Evolutionary conservation across 2,329 filamentous ascomycete species (phyloP), one percentile per base, ranked within the genome.

Genomic region (Lasiodiplodia theobromae): DNA sequence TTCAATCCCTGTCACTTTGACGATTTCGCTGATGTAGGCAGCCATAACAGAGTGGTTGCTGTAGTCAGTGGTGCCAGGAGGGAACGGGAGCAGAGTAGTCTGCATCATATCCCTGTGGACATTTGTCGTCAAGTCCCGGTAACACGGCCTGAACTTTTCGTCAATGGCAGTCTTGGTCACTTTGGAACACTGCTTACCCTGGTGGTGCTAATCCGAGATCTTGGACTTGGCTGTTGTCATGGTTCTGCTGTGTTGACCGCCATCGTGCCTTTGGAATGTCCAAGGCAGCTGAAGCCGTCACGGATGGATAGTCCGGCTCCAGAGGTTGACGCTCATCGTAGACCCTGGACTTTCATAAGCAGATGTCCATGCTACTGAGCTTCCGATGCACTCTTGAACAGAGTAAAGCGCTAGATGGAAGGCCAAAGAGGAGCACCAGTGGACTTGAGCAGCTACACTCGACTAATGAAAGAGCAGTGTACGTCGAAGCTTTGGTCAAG

Each of bases 11-110:
- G 84, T 82, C 1, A 82, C 77, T 0, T 71, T 71, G 0, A 89
- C 85, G 0, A 89, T 85, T n/a, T 85, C 82, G 69, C 89, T 86
- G 4, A 92, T 85, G 72, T 92, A 92, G 2, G 84, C 78, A 40
- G 85, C 84, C 10, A 92, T 78, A 0, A 85, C 81, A 18, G 78
- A 73, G 69, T 91, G 90, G 2, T 80, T 84, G 4, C 90, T 86
- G 69, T 87, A 87, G 18, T 88, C 86, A 2, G 84, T 84, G 0
- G 88, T 91, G 0, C 85, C 86, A 6, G 83, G 77, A 0, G 88
- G 87, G 86, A 90, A 92, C 6, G 74, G 70, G 65, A 83, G 82
- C 56, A 86, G 76, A 23, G 80, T 84, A 2, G 83, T 83, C 53
- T 83, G 77, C 73, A 87, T 82, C 68, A 86, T 74, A 4, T 80